Evolutionary conservation across 495 filamentous ascomycete species (phyloP).

Genomic region (Podospora anserina): DNA sequence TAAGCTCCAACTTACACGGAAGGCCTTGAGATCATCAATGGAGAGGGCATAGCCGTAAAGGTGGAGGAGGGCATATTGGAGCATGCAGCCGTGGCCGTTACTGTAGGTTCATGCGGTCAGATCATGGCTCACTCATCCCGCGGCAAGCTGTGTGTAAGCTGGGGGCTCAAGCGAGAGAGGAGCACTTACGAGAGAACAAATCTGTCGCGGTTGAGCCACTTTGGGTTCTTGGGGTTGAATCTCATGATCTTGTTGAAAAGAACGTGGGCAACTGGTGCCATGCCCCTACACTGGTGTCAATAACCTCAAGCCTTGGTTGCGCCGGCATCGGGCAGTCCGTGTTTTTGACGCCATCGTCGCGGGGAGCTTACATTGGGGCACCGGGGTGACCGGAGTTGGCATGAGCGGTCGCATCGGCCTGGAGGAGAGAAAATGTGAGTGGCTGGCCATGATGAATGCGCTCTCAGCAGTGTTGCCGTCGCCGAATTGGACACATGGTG

Average conservation of each 20-base stretch:
- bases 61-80: constrained; percentile 97
- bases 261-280: constrained; percentile 96
- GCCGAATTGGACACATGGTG: background rate
- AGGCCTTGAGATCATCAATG: constrained; percentile 89
- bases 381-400: constrained; percentile 98
- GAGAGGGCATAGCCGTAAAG: constrained; percentile 84
- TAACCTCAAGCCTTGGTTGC: background rate
- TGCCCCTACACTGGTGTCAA: constrained; percentile 57
- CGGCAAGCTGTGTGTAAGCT: background rate
- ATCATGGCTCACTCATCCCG: constrained; percentile 1
- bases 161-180: background rate
- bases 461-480: background rate
- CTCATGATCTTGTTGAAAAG: constrained; percentile 99
- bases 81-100: constrained; percentile 98
- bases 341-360: constrained; percentile 11
- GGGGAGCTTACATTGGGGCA: constrained; percentile 72
- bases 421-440: constrained; percentile 30
- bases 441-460: constrained; percentile 4
- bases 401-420: constrained; percentile 96
- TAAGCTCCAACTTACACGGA: constrained; percentile 71
- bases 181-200: constrained; percentile 97
- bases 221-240: constrained; percentile 98
- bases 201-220: constrained; percentile 94
- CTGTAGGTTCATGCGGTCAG: constrained; percentile 42
- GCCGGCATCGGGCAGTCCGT: constrained; percentile 15